These are phyloP conservation scores for Tetrahymena thermophila DNA, from an alignment of 73 alveolate genomes.

Conservation along the genomic window DNA sequence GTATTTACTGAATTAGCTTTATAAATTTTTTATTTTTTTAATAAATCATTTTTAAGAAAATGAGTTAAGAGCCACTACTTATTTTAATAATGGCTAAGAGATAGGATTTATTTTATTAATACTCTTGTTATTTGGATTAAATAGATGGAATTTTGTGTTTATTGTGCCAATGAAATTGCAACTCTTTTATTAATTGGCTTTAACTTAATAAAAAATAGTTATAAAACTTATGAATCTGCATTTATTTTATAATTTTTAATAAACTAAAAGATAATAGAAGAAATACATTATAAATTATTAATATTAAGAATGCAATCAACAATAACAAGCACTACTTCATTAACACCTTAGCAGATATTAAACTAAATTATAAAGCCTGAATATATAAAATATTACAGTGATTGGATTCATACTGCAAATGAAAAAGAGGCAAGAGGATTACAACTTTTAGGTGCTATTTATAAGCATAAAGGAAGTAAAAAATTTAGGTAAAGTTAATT, in stretches of 20 bases:
- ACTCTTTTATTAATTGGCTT: not conserved
- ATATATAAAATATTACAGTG: constrained; percentile 15
- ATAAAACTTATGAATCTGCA: not conserved
- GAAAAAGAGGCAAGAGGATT: constrained; percentile 40
- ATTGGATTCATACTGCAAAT: constrained; percentile 37
- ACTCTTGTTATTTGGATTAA: no score
- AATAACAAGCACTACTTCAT: not conserved
- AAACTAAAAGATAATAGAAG: not conserved
- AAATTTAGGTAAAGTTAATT: not conserved
- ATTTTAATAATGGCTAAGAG: not conserved
- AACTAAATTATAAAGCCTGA: constrained; percentile 26
- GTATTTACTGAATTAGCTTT: not conserved
- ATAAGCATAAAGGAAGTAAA: constrained; percentile 34
- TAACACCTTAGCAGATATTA: constrained; percentile 7
- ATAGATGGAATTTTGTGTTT: no score
- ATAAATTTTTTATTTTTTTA: no score
- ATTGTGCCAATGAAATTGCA: not conserved
- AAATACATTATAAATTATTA: not conserved
- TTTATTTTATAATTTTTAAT: not conserved
- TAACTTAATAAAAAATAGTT: not conserved
- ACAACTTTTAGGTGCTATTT: constrained; percentile 25
- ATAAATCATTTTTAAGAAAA: no score
- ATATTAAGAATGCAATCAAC: not conserved
- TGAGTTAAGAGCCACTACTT: not conserved
- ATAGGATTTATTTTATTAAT: not conserved